Evolutionary conservation across 345 rosid genomes (phyloP).

Genomic region (Mangifera indica): DNA sequence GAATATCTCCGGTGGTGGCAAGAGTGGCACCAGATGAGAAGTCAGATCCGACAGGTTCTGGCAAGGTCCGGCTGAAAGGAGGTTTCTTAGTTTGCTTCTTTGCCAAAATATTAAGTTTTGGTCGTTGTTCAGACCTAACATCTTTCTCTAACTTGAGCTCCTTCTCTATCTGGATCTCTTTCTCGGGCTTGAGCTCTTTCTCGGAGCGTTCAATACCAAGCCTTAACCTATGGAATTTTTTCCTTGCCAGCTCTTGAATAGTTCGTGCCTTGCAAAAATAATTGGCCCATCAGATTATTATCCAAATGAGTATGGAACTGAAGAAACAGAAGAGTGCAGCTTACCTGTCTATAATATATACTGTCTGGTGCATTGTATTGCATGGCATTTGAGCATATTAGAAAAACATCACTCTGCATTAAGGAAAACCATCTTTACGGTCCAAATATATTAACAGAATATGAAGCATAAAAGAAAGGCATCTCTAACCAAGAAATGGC

Average conservation of each 20-base stretch:
- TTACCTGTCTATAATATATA: conserved; percentile 72
- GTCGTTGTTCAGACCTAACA: conserved; percentile 43
- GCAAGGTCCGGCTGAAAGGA: conserved; percentile 37
- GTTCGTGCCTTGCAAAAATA: conserved; percentile 53
- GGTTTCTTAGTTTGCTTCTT: conserved; percentile 68
- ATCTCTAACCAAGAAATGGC: neutral
- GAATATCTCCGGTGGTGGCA: conserved; percentile 51
- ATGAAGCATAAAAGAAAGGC: neutral
- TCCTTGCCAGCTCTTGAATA: conserved; percentile 71
- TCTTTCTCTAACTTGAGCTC: conserved; percentile 19
- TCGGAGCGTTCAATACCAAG: conserved; percentile 46
- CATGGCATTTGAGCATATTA: conserved; percentile 89
- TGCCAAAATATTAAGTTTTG: conserved; percentile 36
- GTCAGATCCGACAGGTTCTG: conserved; percentile 59
- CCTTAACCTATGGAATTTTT: conserved; percentile 67
- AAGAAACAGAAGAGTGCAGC: conserved; percentile 15
- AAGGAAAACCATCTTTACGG: conserved; percentile 28
- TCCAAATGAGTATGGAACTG: neutral
- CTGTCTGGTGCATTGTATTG: conserved; percentile 75
- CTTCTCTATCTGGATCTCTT: conserved; percentile 20
- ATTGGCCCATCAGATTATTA: neutral
- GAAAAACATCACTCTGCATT: conserved; percentile 69
- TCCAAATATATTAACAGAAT: neutral
- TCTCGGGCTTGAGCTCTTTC: conserved; percentile 41
- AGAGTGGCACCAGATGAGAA: conserved; percentile 63